These are phyloP conservation scores for Starmerella sirachaensis DNA, from an alignment of 805 yeast species.

Conservation along the genomic window DNA sequence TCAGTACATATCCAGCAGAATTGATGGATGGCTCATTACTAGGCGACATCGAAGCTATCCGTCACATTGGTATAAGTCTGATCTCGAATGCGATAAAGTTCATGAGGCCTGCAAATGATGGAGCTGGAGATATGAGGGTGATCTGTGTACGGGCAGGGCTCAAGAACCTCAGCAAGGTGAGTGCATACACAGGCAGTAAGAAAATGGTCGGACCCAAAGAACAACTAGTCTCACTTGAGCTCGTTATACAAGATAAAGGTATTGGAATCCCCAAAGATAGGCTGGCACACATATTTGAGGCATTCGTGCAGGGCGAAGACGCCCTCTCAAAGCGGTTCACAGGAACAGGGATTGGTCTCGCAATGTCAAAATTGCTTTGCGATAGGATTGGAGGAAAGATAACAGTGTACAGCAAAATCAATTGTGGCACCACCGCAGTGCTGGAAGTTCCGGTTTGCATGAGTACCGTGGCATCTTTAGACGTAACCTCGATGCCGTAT, in stretches of 20 bases:
- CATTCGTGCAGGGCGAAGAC: constrained; percentile 94
- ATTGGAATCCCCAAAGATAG: constrained; percentile 77
- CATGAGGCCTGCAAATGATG: no score
- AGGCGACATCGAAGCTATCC: constrained; percentile 81
- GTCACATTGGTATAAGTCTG: constrained; percentile 80
- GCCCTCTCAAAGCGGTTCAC: constrained; percentile 82
- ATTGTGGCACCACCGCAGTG: constrained; percentile 16
- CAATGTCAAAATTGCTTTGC: constrained; percentile 81
- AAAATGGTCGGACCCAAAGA: not conserved
- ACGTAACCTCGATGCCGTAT: not conserved
- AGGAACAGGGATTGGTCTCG: constrained; percentile 88
- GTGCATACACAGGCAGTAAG: not conserved
- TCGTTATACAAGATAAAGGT: constrained; percentile 79
- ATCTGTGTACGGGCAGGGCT: no score
- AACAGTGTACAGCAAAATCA: constrained; percentile 26
- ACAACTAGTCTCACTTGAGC: constrained; percentile 36
- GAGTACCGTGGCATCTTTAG: no score
- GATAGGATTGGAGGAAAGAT: constrained; percentile 79
- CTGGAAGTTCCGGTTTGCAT: constrained; percentile 18
- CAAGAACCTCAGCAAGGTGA: not conserved
- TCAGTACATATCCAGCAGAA: constrained; percentile 42
- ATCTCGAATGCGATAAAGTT: constrained; percentile 85
- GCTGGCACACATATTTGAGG: constrained; percentile 81
- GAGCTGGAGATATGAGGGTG: no score
- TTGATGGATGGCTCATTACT: constrained; percentile 42